Evolutionary conservation across 306 rosid genomes (phyloP), one percentile per base, ranked within the genome.

Genomic region (Vachellia pachyceras): DNA sequence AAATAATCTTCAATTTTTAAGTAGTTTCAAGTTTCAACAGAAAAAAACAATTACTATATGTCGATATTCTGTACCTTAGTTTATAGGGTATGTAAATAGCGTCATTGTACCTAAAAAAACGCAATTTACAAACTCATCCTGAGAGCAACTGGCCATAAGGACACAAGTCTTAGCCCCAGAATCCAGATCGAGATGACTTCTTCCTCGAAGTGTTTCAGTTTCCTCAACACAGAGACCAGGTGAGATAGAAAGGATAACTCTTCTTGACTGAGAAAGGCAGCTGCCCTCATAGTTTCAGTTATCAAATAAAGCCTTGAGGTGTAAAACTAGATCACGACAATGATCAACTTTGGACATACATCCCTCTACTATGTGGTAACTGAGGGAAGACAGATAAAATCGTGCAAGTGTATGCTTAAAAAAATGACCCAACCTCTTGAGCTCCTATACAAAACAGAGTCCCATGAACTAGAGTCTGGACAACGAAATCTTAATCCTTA

Each of bases 101-200:
- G 72, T 44, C 47, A 25, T 18, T 13, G 45, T 54, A 68, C 69
- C 69, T 25, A 6, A 69, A 69, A 25, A 11, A 69, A 67, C n/a
- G 22, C 29, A 50, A 47, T 17, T 45, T 36, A 22, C 18, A 33
- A n/a, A n/a, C n/a, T 33, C 39, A 66, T 29, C 49, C n/a, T 2
- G 29, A 46, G 60, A 10, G 72, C 44, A 44, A 45, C 68, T 49
- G 39, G 75, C 47, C 10, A 77, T 33, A 72, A 71, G 41, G 41
- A 71, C 12, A 29, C n/a, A 17, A 17, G 44, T 3, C 5, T 72
- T 46, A 72, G 10, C 63, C 10, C 45, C 45, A 72, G 45, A 52
- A 33, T 33, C 44, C 45, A 72, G 17, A 72, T 18, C 33, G 20
- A 47, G 44, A 33, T 33, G 3, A 15, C 36, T 6, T 72, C 41